Conservation (phyloP, 805 yeast species). For the Candida quercuum region DNA sequence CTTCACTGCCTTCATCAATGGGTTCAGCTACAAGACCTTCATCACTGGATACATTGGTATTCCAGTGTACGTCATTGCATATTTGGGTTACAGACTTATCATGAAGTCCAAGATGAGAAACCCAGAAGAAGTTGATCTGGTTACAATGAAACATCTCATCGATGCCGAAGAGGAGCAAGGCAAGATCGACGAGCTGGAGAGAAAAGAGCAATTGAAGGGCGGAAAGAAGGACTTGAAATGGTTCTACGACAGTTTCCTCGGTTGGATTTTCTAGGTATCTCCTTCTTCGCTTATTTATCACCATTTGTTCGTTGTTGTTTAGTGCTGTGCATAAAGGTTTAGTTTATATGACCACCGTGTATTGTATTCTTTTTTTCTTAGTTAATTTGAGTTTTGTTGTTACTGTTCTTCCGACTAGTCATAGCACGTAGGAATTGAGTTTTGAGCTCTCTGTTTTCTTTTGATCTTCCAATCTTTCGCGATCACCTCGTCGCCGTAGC, state of each 20-base stretch:
- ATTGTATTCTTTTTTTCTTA: too few species aligned
- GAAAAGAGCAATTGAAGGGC: constrained; percentile 19
- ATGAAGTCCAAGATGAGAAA: constrained; percentile 42
- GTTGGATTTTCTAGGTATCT: constrained; percentile 45
- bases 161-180: constrained; percentile 25
- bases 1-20: constrained; percentile 64
- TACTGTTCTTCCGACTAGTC: too few species aligned
- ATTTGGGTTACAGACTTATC: constrained; percentile 54
- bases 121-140: constrained; percentile 57
- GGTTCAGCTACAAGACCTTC: constrained; percentile 57
- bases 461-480: too few species aligned
- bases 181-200: constrained; percentile 21
- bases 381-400: too few species aligned
- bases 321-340: too few species aligned
- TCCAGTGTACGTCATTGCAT: constrained; percentile 55
- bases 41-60: constrained; percentile 77
- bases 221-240: constrained; percentile 33
- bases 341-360: too few species aligned
- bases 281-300: too few species aligned
- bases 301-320: too few species aligned
- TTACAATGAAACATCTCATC: constrained; percentile 42
- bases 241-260: constrained; percentile 42
- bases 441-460: too few species aligned
- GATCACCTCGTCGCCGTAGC: too few species aligned
- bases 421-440: too few species aligned